Conservation (phyloP, 306 rosid species). For the Cucumis melo region DNA sequence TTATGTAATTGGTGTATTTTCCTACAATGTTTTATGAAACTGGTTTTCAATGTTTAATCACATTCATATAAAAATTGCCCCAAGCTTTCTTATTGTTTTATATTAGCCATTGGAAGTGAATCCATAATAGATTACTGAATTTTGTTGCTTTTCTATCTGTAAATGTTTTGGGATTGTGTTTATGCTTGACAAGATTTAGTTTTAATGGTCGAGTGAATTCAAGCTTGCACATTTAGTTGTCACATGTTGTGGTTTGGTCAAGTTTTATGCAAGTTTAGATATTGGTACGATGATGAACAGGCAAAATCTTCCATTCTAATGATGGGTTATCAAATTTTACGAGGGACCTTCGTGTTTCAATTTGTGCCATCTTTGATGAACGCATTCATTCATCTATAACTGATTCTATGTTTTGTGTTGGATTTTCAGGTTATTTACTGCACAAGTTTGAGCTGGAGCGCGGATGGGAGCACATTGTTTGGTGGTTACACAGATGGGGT, state of each 20-base stretch:
- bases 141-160: neutral
- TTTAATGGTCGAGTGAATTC: neutral
- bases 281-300: neutral
- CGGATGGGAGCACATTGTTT: slow-evolving; percentile 92
- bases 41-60: neutral
- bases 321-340: neutral
- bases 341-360: neutral
- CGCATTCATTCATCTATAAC: neutral
- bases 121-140: neutral
- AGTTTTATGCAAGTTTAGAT: neutral
- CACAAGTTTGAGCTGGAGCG: slow-evolving; percentile 86
- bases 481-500: slow-evolving; percentile 95
- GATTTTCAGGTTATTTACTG: slow-evolving; percentile 60
- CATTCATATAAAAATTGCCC: neutral
- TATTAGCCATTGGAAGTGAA: neutral
- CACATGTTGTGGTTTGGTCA: neutral
- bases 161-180: neutral
- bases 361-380: neutral
- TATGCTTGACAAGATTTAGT: neutral
- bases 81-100: neutral
- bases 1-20: neutral
- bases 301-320: neutral
- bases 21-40: neutral
- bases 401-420: neutral
- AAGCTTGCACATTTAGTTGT: neutral